Base-by-base conservation (phyloP, 2,329 filamentous ascomycete genomes). In the Truncatella angustata region DNA sequence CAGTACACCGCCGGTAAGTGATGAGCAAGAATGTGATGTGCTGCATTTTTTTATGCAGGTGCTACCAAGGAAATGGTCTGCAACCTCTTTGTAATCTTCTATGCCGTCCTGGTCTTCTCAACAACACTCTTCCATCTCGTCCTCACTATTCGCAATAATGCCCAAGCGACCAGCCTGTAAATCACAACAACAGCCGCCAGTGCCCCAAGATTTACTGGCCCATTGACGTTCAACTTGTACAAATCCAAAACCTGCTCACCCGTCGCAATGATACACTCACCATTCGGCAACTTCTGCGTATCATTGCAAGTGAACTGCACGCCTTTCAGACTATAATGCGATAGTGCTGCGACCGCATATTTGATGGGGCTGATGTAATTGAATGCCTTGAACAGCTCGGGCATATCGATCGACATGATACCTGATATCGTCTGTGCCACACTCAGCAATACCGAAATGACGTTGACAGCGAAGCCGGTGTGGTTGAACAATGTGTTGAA, bases 401-500 rank as follows among this genome's bases (percentile, higher is more conserved):
- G 86, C 71, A 91, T 84, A 59, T 85, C 40, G 57, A 90, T 84
- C 52, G 82, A 87, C 66, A 91, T 79, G 30, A 91, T 75, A 1
- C 88, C 88, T 0, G 81, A 80, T 78, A 91, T 88, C 62, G 84
- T 80, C 59, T 86, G 86, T 0, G 87, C 84, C 6, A 92, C 79
- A 0, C 83, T 85, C 3, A 92, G 74, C 16, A 91, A 74, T 37
- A 90, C 78, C 1, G 80, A 84, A 57, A 86, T 90, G 51, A 90
- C 70, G 59, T 89, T 90, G 53, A 91, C 82, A 0, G 87, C 86
- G 65, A 91, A 91, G 2, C 88, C 88, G 0, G 86, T 88, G 63
- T 91, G 87, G 6, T 66, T 68, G 65, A 91, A 88, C 7, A 91
- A 70, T 0, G 87, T 91, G 70, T 90, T 90, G 74, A 91, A 91